These are phyloP conservation scores for Fraxinus sp. DNA, from an alignment of 305 asterid species.

Conservation along the genomic window DNA sequence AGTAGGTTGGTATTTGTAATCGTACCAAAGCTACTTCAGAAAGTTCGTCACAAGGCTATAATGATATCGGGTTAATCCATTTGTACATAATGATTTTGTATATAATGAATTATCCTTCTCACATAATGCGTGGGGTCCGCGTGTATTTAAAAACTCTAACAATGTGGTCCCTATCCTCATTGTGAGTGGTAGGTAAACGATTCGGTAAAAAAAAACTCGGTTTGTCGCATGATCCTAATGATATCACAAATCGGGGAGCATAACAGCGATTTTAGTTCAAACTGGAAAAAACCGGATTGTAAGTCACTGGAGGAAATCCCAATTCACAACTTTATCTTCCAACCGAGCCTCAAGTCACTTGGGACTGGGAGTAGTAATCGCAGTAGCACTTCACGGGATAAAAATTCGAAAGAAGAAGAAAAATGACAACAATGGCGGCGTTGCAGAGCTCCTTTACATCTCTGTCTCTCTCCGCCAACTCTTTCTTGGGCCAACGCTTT, in stretches of 20 bases:
- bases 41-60: background rate
- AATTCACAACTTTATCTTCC: slow-evolving; percentile 26
- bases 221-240: background rate
- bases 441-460: slow-evolving; percentile 70
- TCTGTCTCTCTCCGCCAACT: slow-evolving; percentile 60
- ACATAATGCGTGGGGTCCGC: no score
- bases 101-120: no score
- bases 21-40: background rate
- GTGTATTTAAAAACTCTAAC: no score
- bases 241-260: background rate
- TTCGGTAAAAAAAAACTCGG: no score
- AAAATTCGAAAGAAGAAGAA: background rate
- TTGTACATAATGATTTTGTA: no score
- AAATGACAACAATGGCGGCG: slow-evolving; percentile 56
- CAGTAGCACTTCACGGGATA: background rate
- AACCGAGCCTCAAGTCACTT: background rate
- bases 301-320: slow-evolving; percentile 15
- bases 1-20: background rate
- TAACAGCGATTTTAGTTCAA: background rate
- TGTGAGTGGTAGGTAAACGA: no score
- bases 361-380: background rate
- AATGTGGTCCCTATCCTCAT: no score
- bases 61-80: background rate
- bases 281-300: slow-evolving; percentile 31
- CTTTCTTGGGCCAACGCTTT: slow-evolving; percentile 68